A percentile compares a stretch with the other conserved stretches of the same genome.
Evolutionary conservation across 805 yeast species (phyloP).

Genomic region (Osmozyma mogii): DNA sequence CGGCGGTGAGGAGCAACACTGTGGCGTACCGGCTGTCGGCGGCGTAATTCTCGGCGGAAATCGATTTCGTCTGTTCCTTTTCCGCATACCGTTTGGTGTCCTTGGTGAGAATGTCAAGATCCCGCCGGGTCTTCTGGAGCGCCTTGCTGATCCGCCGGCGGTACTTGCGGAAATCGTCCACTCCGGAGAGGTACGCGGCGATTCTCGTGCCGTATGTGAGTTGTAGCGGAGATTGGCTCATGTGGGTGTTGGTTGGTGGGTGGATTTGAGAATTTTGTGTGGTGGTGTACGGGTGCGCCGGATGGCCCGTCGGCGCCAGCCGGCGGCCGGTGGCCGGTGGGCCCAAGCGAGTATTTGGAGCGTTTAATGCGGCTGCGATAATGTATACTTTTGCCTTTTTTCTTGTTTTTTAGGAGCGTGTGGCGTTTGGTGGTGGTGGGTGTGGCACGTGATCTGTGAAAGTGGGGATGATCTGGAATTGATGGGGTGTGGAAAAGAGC

Average conservation of each 20-base stretch:
- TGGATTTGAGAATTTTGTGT: too few species aligned
- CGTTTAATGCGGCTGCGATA: too few species aligned
- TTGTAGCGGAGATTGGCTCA: slow-evolving; percentile 31
- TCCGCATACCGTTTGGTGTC: slow-evolving; percentile 57
- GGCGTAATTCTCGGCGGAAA: slow-evolving; percentile 43
- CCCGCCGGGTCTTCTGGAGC: slow-evolving; percentile 57
- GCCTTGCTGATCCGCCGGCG: slow-evolving; percentile 55
- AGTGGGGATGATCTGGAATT: too few species aligned
- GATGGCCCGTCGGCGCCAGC: too few species aligned
- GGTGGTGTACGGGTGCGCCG: too few species aligned
- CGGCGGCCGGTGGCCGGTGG: too few species aligned
- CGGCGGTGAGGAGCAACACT: slow-evolving; percentile 59
- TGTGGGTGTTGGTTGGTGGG: slow-evolving; percentile 1
- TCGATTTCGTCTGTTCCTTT: slow-evolving; percentile 39
- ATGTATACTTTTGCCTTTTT: too few species aligned
- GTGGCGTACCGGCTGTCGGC: slow-evolving; percentile 46
- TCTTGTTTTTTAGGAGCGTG: too few species aligned
- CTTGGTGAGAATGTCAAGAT: slow-evolving; percentile 51
- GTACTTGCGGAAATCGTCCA: slow-evolving; percentile 63
- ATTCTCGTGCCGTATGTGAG: slow-evolving; percentile 49
- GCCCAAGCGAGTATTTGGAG: too few species aligned
- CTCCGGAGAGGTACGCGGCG: slow-evolving; percentile 53
- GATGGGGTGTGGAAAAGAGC: too few species aligned
- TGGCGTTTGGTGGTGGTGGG: too few species aligned
- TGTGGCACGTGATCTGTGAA: too few species aligned